A percentile compares a stretch with the other conserved stretches of the same genome.
phyloP scores from a whole-genome alignment of 1,284 basidiomycete species.

The Acaromyces ingoldii region DNA sequence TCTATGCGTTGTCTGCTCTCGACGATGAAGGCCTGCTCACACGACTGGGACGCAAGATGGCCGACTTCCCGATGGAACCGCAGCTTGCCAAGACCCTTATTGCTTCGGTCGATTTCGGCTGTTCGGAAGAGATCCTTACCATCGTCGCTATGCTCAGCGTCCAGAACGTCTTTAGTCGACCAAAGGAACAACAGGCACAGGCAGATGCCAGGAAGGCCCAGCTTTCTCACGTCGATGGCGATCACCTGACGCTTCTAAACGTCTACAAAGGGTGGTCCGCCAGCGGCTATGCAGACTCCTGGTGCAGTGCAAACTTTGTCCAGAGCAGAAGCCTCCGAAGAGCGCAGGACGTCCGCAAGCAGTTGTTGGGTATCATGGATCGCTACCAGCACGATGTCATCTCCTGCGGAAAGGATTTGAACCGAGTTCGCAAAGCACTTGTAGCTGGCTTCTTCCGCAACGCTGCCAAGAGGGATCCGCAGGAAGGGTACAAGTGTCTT shows the following conservation, averaged over 20 bases:
- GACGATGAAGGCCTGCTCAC: conserved; percentile 96
- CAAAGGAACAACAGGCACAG: conserved; percentile 97
- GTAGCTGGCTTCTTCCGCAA: conserved; percentile 67
- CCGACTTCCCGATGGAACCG: conserved; percentile 95
- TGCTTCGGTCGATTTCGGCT: conserved; percentile 86
- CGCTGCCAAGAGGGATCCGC: conserved; percentile 65
- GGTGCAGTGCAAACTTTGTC: conserved; percentile 78
- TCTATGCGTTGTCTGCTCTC: conserved; percentile 90
- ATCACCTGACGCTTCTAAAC: conserved; percentile 87
- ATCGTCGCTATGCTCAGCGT: conserved; percentile 96
- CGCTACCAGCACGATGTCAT: conserved; percentile 95
- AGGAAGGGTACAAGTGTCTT: conserved; percentile 78
- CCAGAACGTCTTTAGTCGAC: conserved; percentile 92
- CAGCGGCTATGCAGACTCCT: conserved; percentile 81
- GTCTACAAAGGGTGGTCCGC: conserved; percentile 99
- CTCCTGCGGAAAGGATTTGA: conserved; percentile 85
- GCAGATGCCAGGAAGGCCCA: conserved; percentile 99
- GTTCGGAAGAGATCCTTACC: conserved; percentile 90
- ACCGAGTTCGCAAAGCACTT: conserved; percentile 87
- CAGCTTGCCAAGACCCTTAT: conserved; percentile 91
- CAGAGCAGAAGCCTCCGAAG: conserved; percentile 93
- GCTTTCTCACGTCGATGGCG: conserved; percentile 77
- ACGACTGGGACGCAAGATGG: conserved; percentile 93
- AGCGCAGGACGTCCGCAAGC: conserved; percentile 96
- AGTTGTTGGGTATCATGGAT: conserved; percentile 97